Evolutionary conservation across 2,329 filamentous ascomycete species (phyloP), one percentile per base, ranked within the genome.

Genomic region (Aspergillus fructus): DNA sequence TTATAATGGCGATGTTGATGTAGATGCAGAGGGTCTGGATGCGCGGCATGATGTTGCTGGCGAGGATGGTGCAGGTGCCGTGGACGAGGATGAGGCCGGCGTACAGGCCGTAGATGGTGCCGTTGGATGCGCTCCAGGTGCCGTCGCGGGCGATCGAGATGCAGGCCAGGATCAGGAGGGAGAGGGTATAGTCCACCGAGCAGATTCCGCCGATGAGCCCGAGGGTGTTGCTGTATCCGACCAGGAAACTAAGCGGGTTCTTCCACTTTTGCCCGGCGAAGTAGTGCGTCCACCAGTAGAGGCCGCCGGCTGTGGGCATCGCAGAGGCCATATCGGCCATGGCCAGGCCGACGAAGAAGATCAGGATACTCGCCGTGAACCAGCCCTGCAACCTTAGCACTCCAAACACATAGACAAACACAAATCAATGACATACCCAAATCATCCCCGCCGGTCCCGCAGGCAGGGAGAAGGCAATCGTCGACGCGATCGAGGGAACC

Each of bases 201-300:
- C 84, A 87, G 13, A 86, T 74, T 5, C 84, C 84, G 33, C 83
- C 84, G n/a, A 87, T 76, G 8, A 85, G 68, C 6, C 84, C 84
- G 17, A 87, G 74, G 2, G 81, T 86, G 64, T 87, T 86, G 66
- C 82, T 84, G 62, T 85, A 85, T 27, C 83, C 83, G 17, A 86
- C 83, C 34, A 85, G 68, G 64, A 85, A 86, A 61, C 79, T 83
- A n/a, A 86, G 68, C 4, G 82, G 79, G 65, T 85, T 85, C 59
- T 81, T 78, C 59, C 76, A 82, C 41, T 79, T 79, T 2, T 80
- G 79, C 3, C 78, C 79, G 11, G 81, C 79, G 66, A 85, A 85
- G 68, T 83, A 83, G 62, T 86, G 83, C 7, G 83, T 84, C 81
- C 82, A 80, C 71, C 76, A 86, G 66, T 85, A 85, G 2, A 86